These are phyloP conservation scores for Metschnikowia lachancei DNA, from an alignment of 805 yeast species.

Conservation along the genomic window DNA sequence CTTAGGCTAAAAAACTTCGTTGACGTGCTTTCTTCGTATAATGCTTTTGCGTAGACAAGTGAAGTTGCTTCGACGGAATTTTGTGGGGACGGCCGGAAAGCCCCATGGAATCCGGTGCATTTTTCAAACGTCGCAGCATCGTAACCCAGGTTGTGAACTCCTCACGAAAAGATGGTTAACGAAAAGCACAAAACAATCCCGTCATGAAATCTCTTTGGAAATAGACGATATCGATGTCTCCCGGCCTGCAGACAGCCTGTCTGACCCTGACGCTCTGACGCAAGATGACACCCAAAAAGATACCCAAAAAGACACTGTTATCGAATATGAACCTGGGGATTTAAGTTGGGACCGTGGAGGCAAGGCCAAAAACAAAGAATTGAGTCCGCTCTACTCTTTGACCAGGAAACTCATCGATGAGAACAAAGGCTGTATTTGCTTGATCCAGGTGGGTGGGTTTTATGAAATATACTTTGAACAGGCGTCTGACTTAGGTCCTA, in stretches of 20 bases:
- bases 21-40: neutral
- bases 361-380: constrained; percentile 26
- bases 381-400: constrained; percentile 37
- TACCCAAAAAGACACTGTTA: neutral
- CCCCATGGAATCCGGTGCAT: neutral
- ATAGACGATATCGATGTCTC: neutral
- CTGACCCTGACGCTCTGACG: neutral
- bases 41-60: neutral
- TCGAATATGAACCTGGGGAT: constrained; percentile 8
- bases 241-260: neutral
- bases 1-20: neutral
- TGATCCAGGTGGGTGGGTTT: constrained; percentile 82
- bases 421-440: constrained; percentile 40
- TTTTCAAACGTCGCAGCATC: neutral
- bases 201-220: neutral
- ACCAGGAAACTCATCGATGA: constrained; percentile 32
- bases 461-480: constrained; percentile 88
- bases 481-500: constrained; percentile 69
- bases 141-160: neutral
- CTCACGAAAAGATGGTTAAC: neutral
- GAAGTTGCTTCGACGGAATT: neutral
- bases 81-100: neutral
- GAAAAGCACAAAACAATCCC: neutral
- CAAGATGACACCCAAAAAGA: too few relatives aligned
- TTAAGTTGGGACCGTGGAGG: constrained; percentile 43